Evolutionary conservation across 2,329 filamentous ascomycete species (phyloP).

Genomic region (Cadophora sp.): DNA sequence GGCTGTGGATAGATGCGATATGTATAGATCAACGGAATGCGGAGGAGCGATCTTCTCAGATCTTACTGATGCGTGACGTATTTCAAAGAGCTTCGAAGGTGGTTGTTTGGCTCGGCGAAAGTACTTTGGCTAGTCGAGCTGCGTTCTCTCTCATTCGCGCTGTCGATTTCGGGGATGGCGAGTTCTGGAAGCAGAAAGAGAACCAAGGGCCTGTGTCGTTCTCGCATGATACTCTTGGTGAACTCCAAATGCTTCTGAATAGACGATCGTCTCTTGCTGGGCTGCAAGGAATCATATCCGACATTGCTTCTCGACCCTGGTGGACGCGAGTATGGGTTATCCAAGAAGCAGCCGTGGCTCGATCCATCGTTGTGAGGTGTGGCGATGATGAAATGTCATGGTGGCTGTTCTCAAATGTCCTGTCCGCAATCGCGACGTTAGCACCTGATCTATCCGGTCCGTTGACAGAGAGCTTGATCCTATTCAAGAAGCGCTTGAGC

Average conservation of each 20-base stretch:
- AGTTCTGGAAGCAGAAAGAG: constrained; percentile 6
- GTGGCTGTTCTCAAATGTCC: constrained; percentile 8
- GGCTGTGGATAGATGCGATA: constrained; percentile 16
- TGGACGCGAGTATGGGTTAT: constrained; percentile 14
- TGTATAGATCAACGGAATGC: constrained; percentile 17
- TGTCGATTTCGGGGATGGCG: background rate
- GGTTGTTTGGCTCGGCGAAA: constrained; percentile 13
- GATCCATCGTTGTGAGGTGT: constrained; percentile 6
- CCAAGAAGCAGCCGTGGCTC: constrained; percentile 13
- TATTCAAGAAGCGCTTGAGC: constrained; percentile 10
- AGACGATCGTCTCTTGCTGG: constrained; percentile 3
- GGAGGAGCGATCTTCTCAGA: constrained; percentile 7
- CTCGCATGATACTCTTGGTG: background rate
- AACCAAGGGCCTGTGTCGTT: constrained; percentile 5
- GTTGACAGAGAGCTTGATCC: constrained; percentile 2
- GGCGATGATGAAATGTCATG: constrained; percentile 3
- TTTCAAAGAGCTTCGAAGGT: constrained; percentile 14
- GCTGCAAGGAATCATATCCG: constrained; percentile 3
- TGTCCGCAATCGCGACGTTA: constrained; percentile 5
- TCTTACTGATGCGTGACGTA: constrained; percentile 8
- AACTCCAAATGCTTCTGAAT: constrained; percentile 1
- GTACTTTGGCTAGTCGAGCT: constrained; percentile 2
- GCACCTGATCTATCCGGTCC: constrained; percentile 7
- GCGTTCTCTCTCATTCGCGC: background rate
- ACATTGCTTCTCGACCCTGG: constrained; percentile 8